phyloP scores from a whole-genome alignment of 192 early-diverging fungal genomes.

The Cetraspora pellucida region DNA sequence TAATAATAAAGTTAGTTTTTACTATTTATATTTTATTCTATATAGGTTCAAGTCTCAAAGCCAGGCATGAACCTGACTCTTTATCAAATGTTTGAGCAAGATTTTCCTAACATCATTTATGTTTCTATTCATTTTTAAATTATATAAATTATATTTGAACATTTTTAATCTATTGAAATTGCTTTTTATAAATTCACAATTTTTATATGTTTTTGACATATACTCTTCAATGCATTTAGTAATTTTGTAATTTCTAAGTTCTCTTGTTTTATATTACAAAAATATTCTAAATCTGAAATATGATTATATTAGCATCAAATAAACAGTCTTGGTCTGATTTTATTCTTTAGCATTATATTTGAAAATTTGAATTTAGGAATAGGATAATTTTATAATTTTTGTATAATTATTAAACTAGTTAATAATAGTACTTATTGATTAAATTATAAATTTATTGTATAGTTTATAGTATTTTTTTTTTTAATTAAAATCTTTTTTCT shows the following conservation, averaged over 20 bases:
- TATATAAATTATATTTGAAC: background rate
- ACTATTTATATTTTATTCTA: too few species aligned
- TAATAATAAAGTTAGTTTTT: too few species aligned
- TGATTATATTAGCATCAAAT: background rate
- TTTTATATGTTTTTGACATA: background rate
- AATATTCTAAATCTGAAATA: slow-evolving; percentile 19
- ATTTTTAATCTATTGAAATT: background rate
- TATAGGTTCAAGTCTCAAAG: background rate
- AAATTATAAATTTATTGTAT: slow-evolving; percentile 2
- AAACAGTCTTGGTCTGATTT: background rate
- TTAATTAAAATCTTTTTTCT: slow-evolving; percentile 12
- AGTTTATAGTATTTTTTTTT: background rate
- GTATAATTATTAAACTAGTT: background rate
- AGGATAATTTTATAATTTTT: background rate
- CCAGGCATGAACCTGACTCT: background rate
- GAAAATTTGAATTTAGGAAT: background rate
- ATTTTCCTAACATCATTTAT: background rate
- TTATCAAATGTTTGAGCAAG: slow-evolving; percentile 1
- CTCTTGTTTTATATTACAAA: background rate
- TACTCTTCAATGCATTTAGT: background rate
- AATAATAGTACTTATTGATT: background rate
- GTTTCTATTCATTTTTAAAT: background rate
- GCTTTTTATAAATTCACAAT: background rate
- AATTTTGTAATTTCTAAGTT: background rate
- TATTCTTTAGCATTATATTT: background rate